Conservation (phyloP, 2,329 filamentous ascomycete genomes). For the Ophiostoma sp. region DNA sequence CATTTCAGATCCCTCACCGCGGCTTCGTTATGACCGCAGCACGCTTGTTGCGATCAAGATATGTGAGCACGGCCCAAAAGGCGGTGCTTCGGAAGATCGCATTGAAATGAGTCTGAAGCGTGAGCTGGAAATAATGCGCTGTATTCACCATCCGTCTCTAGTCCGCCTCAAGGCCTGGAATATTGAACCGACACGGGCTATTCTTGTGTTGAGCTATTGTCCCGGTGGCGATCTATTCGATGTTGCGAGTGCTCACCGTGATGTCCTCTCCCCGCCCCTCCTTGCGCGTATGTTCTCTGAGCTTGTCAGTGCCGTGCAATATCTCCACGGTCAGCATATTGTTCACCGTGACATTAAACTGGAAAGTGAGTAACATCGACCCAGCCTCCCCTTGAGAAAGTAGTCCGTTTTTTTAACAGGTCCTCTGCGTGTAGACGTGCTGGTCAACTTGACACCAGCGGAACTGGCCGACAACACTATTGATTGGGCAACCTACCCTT, state of each 20-base stretch:
- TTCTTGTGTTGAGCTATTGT: constrained; percentile 88
- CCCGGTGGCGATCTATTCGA: constrained; percentile 95
- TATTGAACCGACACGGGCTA: constrained; percentile 76
- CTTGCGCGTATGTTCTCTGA: constrained; percentile 88
- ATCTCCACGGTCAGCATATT: constrained; percentile 81
- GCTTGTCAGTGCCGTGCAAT: constrained; percentile 78
- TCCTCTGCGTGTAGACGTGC: constrained; percentile 63
- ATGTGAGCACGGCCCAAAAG: constrained; percentile 89
- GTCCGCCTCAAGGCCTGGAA: constrained; percentile 91
- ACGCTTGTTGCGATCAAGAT: constrained; percentile 93
- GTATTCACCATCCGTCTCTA: constrained; percentile 82
- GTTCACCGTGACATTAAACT: constrained; percentile 98
- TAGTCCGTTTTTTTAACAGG: background rate
- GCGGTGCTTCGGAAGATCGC: constrained; percentile 88
- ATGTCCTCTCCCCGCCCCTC: constrained; percentile 66
- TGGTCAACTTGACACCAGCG: constrained; percentile 76
- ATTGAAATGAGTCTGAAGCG: constrained; percentile 92
- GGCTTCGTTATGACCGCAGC: constrained; percentile 59
- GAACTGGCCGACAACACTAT: constrained; percentile 63
- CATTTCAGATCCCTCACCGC: constrained; percentile 36
- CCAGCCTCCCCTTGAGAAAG: background rate
- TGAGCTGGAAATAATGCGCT: constrained; percentile 90
- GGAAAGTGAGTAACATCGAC: constrained; percentile 64
- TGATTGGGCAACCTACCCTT: constrained; percentile 74
- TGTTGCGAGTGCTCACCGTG: constrained; percentile 72